Conservation (phyloP, 352 stramenopile species). For the Phytopythium cucurbitacearum region DNA sequence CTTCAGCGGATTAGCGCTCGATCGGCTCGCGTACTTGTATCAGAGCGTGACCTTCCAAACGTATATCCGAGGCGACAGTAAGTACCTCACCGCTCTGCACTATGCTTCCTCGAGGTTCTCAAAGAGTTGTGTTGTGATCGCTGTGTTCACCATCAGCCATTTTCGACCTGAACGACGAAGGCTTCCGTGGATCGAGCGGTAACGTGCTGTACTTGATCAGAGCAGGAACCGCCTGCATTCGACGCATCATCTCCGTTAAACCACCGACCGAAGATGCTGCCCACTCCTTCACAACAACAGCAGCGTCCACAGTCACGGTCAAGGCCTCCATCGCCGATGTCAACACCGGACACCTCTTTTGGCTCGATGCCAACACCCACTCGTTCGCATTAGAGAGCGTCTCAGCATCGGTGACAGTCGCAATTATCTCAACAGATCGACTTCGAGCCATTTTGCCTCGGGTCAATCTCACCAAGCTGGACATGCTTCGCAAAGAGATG, state of each 20-base stretch:
- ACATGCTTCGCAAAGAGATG: slow-evolving; percentile 17
- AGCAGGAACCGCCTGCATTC: slow-evolving; percentile 46
- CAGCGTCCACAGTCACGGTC: background rate
- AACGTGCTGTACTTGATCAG: slow-evolving; percentile 44
- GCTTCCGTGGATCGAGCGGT: background rate
- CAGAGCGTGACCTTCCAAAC: slow-evolving; percentile 41
- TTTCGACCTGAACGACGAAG: slow-evolving; percentile 23
- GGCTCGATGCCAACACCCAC: slow-evolving; percentile 24
- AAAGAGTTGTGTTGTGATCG: background rate
- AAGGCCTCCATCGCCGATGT: slow-evolving; percentile 50
- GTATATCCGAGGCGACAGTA: slow-evolving; percentile 38
- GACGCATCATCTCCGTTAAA: slow-evolving; percentile 12
- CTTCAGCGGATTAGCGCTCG: slow-evolving; percentile 42
- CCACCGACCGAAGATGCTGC: background rate
- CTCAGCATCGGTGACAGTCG: slow-evolving; percentile 38
- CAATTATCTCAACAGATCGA: slow-evolving; percentile 42
- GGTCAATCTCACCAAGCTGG: slow-evolving; percentile 20
- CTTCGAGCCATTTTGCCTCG: slow-evolving; percentile 41
- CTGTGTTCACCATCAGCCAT: slow-evolving; percentile 22
- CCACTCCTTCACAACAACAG: background rate
- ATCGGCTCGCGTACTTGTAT: slow-evolving; percentile 58
- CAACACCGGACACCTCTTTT: slow-evolving; percentile 46
- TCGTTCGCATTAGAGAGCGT: slow-evolving; percentile 46
- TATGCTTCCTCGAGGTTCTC: background rate
- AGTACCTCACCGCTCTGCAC: slow-evolving; percentile 3